A percentile compares a stretch with the other conserved stretches of the same genome.
phyloP scores from a whole-genome alignment of 2,329 filamentous ascomycete genomes.

The Fusarium chlamydosporum region DNA sequence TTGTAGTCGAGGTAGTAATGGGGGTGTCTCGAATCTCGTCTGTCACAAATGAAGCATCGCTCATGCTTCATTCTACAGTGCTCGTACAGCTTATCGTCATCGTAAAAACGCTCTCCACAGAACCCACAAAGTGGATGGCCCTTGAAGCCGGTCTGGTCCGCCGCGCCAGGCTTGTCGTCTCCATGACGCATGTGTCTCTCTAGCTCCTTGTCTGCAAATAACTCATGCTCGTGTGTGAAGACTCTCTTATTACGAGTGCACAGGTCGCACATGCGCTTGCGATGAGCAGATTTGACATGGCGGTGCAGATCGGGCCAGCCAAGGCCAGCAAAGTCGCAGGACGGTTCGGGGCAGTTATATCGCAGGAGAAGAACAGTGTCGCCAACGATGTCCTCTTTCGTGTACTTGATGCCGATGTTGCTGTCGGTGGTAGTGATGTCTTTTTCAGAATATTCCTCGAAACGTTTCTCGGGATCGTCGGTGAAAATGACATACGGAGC shows the following conservation, averaged over 20 bases:
- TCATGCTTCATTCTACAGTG: conserved; percentile 97
- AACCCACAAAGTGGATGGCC: conserved; percentile 96
- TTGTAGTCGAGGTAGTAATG: conserved; percentile 95
- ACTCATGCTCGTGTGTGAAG: conserved; percentile 96
- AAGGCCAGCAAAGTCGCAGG: conserved; percentile 85
- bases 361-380: conserved; percentile 89
- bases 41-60: conserved; percentile 93
- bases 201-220: conserved; percentile 86
- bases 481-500: conserved; percentile 91
- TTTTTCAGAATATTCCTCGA: conserved; percentile 80
- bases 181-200: conserved; percentile 90
- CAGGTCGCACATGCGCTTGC: conserved; percentile 91
- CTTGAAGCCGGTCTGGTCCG: conserved; percentile 95
- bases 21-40: conserved; percentile 76
- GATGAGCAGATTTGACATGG: conserved; percentile 86
- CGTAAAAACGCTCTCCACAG: conserved; percentile 92
- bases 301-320: conserved; percentile 71
- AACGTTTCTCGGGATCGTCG: conserved; percentile 84
- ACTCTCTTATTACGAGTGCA: conserved; percentile 96
- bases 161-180: conserved; percentile 89
- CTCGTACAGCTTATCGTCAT: conserved; percentile 92
- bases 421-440: conserved; percentile 86
- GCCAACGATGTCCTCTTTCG: conserved; percentile 88
- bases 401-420: conserved; percentile 92
- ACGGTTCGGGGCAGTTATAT: conserved; percentile 92